A percentile compares a stretch with the other conserved stretches of the same genome.
Evolutionary conservation across 106 monocot species (phyloP).

Genomic region (Apostasia ramifera): DNA sequence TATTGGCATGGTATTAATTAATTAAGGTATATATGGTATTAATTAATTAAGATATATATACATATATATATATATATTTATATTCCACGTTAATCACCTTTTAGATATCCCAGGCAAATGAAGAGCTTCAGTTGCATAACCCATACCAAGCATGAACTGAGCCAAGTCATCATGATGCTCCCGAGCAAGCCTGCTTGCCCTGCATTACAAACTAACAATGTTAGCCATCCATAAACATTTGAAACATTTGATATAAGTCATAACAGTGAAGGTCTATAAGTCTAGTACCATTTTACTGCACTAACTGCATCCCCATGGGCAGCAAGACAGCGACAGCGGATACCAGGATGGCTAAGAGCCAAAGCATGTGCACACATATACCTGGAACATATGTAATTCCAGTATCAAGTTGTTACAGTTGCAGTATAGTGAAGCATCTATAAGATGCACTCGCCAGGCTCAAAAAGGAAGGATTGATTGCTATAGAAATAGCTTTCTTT

Average conservation of each 20-base stretch:
- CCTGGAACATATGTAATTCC: constrained; percentile 30
- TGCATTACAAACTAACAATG: constrained; percentile 22
- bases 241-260: not conserved
- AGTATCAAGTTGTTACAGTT: not conserved
- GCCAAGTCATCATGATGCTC: constrained; percentile 99
- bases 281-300: constrained; percentile 91
- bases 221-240: constrained; percentile 1
- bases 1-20: too few species aligned
- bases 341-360: constrained; percentile 96
- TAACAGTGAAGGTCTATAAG: not conserved
- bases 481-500: not conserved
- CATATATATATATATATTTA: too few species aligned
- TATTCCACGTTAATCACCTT: constrained; percentile 33
- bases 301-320: constrained; percentile 98
- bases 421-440: not conserved
- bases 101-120: constrained; percentile 99
- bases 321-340: constrained; percentile 93
- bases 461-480: not conserved
- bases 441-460: not conserved
- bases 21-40: not conserved
- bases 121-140: constrained; percentile 99
- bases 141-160: constrained; percentile 99
- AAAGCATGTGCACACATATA: constrained; percentile 98
- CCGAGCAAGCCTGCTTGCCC: constrained; percentile 91
- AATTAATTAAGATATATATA: not conserved